Conservation (phyloP, 805 yeast genomes). For the Cyberlindnera suaveolens region DNA sequence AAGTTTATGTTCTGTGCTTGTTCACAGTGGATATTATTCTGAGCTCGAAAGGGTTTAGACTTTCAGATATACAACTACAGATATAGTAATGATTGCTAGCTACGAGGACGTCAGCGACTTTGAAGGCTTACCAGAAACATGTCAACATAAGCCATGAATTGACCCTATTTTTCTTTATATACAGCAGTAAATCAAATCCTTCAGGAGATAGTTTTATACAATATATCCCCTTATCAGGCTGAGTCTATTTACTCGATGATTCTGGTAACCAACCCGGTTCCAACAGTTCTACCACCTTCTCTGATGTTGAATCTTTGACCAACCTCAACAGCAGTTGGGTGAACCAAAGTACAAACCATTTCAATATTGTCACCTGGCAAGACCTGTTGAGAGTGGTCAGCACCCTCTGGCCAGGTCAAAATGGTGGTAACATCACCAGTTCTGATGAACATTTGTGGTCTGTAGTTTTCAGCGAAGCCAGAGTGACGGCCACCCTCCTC, state of each 20-base stretch:
- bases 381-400: constrained; percentile 83
- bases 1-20: no score
- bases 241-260: constrained; percentile 48
- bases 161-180: no score
- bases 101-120: no score
- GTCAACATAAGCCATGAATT: no score
- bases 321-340: constrained; percentile 90
- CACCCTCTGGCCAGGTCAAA: constrained; percentile 80
- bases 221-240: background rate
- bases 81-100: no score
- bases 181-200: no score
- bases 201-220: no score
- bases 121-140: no score
- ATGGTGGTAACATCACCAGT: constrained; percentile 93
- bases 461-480: constrained; percentile 93
- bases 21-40: no score
- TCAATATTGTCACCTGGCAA: constrained; percentile 98
- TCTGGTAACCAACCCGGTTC: constrained; percentile 96
- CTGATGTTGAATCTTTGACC: constrained; percentile 99
- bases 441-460: constrained; percentile 96
- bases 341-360: constrained; percentile 85
- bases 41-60: no score
- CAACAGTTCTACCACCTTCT: constrained; percentile 99
- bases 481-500: constrained; percentile 99
- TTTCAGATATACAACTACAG: no score